Percentiles rank a stretch among this genome's conserved stretches.
phyloP scores from a whole-genome alignment of 495 filamentous ascomycete species.

The Podospora bellae-mahoneyi region DNA sequence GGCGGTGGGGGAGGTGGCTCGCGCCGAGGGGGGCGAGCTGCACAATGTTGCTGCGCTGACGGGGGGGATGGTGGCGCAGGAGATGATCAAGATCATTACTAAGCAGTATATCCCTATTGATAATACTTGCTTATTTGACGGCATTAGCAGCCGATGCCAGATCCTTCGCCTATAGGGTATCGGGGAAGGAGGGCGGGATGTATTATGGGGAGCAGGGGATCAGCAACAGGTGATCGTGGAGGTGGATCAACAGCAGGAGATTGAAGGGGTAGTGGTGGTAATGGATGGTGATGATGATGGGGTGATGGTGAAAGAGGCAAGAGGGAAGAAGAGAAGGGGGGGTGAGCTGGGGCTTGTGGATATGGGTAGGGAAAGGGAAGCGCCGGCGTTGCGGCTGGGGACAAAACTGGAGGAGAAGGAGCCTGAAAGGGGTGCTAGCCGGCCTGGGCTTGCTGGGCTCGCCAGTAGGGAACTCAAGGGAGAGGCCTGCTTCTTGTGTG shows the following conservation, averaged over 20 bases:
- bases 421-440: not conserved
- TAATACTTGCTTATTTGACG: slow-evolving; percentile 91
- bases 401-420: not conserved
- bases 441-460: not conserved
- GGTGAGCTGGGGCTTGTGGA: not conserved
- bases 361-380: not conserved
- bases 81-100: slow-evolving; percentile 93
- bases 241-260: not conserved
- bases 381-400: not conserved
- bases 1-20: slow-evolving; percentile 62
- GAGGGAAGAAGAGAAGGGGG: not conserved
- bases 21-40: slow-evolving; percentile 80
- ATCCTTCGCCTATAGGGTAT: slow-evolving; percentile 54
- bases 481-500: not conserved
- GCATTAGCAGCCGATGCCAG: slow-evolving; percentile 72
- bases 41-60: slow-evolving; percentile 91
- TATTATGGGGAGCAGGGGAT: not conserved
- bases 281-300: too few species aligned
- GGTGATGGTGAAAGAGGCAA: not conserved
- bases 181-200: slow-evolving; percentile 12
- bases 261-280: not conserved
- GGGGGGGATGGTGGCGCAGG: slow-evolving; percentile 91
- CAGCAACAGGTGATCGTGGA: not conserved
- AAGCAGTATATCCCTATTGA: slow-evolving; percentile 95
- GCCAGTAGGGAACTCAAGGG: not conserved